Percentiles rank a stretch among this genome's conserved stretches.
phyloP scores from a whole-genome alignment of 371 early-diverging fungal genomes.

The Rhizopus stolonifer region DNA sequence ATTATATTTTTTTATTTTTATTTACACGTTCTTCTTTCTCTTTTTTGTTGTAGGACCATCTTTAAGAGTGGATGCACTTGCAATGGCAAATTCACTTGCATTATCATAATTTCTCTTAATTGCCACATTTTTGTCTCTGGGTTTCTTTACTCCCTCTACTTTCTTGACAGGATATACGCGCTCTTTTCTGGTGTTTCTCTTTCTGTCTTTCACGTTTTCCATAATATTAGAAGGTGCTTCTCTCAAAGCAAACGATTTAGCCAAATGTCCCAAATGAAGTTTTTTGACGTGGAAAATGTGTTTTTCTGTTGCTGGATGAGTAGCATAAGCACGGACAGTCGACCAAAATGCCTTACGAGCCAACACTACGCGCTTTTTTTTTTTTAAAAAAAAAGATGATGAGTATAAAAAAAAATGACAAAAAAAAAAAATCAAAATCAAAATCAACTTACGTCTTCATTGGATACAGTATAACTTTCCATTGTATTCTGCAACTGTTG shows the following conservation, averaged over 20 bases:
- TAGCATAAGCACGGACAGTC: constrained; percentile 91
- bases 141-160: constrained; percentile 27
- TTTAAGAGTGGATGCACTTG: constrained; percentile 19
- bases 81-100: constrained; percentile 48
- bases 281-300: constrained; percentile 90
- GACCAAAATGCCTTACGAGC: constrained; percentile 86
- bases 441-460: constrained; percentile 48
- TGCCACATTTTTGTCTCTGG: constrained; percentile 34
- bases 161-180: constrained; percentile 38
- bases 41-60: constrained; percentile 44
- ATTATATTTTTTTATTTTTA: constrained; percentile 1
- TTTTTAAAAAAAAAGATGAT: too few species aligned
- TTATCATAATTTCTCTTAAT: constrained; percentile 39
- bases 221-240: constrained; percentile 78
- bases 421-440: too few species aligned
- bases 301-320: constrained; percentile 80
- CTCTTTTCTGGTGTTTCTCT: constrained; percentile 44
- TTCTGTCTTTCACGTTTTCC: constrained; percentile 46
- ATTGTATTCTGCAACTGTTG: constrained; percentile 67
- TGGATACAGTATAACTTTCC: constrained; percentile 56
- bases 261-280: constrained; percentile 94
- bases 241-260: constrained; percentile 92
- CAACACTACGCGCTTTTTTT: constrained; percentile 45
- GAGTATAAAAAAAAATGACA: not conserved
- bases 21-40: constrained; percentile 22